A percentile compares a stretch with the other conserved stretches of the same genome.
phyloP scores from a whole-genome alignment of 2,329 filamentous ascomycete species.

The Amauroascus verrucosus region DNA sequence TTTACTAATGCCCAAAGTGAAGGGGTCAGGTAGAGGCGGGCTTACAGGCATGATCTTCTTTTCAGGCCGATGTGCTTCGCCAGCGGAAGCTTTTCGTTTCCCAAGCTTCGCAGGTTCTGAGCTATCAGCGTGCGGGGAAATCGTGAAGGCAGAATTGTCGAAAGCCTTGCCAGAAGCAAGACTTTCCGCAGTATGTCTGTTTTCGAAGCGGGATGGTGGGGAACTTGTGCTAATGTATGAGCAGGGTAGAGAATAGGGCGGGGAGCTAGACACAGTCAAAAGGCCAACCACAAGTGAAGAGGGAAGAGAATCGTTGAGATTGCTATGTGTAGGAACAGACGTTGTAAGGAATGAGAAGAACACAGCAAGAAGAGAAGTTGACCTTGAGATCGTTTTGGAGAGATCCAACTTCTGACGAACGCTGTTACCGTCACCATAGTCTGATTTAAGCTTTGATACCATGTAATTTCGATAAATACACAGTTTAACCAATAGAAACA shows the following conservation, averaged over 20 bases:
- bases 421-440: not conserved
- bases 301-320: not conserved
- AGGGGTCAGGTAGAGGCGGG: slow-evolving; percentile 11
- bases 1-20: slow-evolving; percentile 7
- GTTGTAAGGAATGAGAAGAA: not conserved
- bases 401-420: not conserved
- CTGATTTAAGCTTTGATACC: not conserved
- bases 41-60: slow-evolving; percentile 47
- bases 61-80: slow-evolving; percentile 36
- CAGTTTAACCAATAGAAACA: not conserved
- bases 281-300: not conserved
- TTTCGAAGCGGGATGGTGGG: slow-evolving; percentile 16
- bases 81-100: slow-evolving; percentile 18
- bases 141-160: slow-evolving; percentile 24
- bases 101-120: slow-evolving; percentile 14
- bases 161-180: slow-evolving; percentile 37
- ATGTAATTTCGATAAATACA: not conserved
- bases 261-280: not conserved
- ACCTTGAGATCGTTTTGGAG: not conserved
- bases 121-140: slow-evolving; percentile 25
- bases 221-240: slow-evolving; percentile 9
- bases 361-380: not conserved
- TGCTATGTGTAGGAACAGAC: not conserved
- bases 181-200: slow-evolving; percentile 26
- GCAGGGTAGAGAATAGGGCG: not conserved